Base-by-base conservation (phyloP, 2,329 filamentous ascomycete genomes). In the Gaeumannomyces sp. region DNA sequence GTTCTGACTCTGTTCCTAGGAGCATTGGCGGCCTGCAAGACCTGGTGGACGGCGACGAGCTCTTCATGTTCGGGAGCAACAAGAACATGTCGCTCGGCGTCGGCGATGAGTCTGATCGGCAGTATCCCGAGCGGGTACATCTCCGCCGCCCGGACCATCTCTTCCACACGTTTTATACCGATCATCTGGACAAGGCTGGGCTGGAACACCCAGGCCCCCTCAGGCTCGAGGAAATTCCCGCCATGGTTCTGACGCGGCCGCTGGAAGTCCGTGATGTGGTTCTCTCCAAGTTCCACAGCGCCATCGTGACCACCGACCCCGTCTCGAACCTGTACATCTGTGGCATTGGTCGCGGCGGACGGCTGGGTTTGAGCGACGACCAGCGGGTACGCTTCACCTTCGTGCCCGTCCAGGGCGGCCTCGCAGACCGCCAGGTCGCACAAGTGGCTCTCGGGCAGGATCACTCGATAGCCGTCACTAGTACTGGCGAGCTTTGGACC, bases 31-130 rank as follows among this genome's bases (percentile, higher is more conserved):
- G 63, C 31, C 67, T 69, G 31, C 71, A 72, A 29, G 65, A 62
- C 4, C 65, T 67, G 0, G 65, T 68, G 2, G 68, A 72, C 33
- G 94, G 92, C 11, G 92, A 97, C 71, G 95, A 99, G 73, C 79
- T 97, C 0, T 98, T 92, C 72, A 89, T 92, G 1, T 97, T 98
- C 76, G 95, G 95, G 62, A 98, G 93, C 76, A 99, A 97, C 77
- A 96, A 95, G 73, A 99, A 99, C 70, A 78, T 96, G 13, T 95
- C 91, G 0, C 84, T 99, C 28, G 95, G 95, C 1, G 89, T 98
- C 66, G 93, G 93, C n/a, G 93, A 99, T 73, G 90, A 96, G 71
- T 93, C 97, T 74, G 94, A 99, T 73, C 88, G 95, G 3, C 93
- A 98, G 68, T 96, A 90, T 71, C 95, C 95, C 0, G 95, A 98